Conservation (phyloP, 2,329 filamentous ascomycete species). For the Amphichorda felina region DNA sequence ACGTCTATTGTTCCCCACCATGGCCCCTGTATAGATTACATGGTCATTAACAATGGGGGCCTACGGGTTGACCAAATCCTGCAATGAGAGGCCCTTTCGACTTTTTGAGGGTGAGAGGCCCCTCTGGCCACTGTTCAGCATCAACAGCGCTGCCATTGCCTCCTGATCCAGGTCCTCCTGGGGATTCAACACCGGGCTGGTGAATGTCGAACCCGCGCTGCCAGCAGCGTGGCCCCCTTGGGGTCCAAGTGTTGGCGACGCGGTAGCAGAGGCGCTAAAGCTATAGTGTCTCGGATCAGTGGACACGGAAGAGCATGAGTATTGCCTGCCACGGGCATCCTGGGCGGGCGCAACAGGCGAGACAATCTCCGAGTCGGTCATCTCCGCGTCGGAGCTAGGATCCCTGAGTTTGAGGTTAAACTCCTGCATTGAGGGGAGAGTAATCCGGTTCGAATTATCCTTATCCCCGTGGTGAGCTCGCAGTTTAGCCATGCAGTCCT, state of each 20-base stretch:
- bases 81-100: constrained; percentile 39
- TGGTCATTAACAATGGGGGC: too few species aligned
- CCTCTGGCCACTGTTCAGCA: constrained; percentile 73
- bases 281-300: constrained; percentile 39
- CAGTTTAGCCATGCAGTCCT: constrained; percentile 74
- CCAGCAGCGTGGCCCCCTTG: constrained; percentile 26
- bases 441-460: constrained; percentile 15
- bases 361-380: constrained; percentile 38
- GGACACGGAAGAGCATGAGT: constrained; percentile 42
- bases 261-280: constrained; percentile 32
- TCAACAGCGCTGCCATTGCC: constrained; percentile 74
- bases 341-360: constrained; percentile 34
- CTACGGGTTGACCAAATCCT: constrained; percentile 41
- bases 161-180: constrained; percentile 57
- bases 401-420: constrained; percentile 24
- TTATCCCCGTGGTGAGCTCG: constrained; percentile 44
- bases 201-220: constrained; percentile 37
- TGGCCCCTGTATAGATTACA: too few species aligned
- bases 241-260: constrained; percentile 47
- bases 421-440: constrained; percentile 23
- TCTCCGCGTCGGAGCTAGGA: constrained; percentile 42
- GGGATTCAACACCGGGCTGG: constrained; percentile 44
- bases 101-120: constrained; percentile 20
- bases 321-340: constrained; percentile 30
- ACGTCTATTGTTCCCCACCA: too few species aligned